Conservation (phyloP, 306 rosid genomes). For the Cicer judaicum region DNA sequence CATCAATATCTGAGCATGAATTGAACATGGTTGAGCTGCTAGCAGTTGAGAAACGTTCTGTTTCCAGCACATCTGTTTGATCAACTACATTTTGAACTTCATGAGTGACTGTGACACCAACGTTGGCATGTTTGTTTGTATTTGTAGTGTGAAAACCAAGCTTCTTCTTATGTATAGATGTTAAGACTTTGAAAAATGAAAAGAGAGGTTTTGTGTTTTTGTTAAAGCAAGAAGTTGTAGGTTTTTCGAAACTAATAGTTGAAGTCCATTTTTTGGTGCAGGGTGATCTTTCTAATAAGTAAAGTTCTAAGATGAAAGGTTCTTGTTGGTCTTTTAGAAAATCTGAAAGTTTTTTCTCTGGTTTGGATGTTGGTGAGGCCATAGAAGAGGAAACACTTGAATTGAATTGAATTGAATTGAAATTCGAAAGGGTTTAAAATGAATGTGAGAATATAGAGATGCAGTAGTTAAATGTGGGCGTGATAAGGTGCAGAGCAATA, state of each 20-base stretch:
- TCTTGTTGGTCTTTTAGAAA: constrained; percentile 79
- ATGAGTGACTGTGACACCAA: no score
- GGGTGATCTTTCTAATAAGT: constrained; percentile 63
- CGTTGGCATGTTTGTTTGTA: no score
- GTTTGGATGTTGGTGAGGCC: constrained; percentile 60
- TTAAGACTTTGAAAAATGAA: constrained; percentile 51
- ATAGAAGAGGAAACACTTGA: constrained; percentile 36
- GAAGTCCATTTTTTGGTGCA: constrained; percentile 37
- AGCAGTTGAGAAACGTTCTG: constrained; percentile 60
- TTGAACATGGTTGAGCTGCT: constrained; percentile 57
- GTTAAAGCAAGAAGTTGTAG: constrained; percentile 38
- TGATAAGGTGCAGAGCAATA: constrained; percentile 45
- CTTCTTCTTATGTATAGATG: constrained; percentile 52
- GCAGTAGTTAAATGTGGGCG: constrained; percentile 40
- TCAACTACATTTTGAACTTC: background rate
- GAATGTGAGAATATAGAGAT: constrained; percentile 32
- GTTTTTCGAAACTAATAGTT: constrained; percentile 37
- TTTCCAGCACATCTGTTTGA: constrained; percentile 46
- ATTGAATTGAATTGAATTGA: background rate
- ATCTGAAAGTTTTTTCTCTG: constrained; percentile 63
- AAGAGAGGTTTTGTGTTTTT: constrained; percentile 46
- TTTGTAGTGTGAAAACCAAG: constrained; percentile 41
- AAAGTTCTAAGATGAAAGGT: constrained; percentile 71
- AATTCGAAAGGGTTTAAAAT: constrained; percentile 20
- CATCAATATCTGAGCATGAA: constrained; percentile 64